Base-by-base conservation (phyloP, 352 stramenopile genomes). In the Globisporangium barbulae region DNA sequence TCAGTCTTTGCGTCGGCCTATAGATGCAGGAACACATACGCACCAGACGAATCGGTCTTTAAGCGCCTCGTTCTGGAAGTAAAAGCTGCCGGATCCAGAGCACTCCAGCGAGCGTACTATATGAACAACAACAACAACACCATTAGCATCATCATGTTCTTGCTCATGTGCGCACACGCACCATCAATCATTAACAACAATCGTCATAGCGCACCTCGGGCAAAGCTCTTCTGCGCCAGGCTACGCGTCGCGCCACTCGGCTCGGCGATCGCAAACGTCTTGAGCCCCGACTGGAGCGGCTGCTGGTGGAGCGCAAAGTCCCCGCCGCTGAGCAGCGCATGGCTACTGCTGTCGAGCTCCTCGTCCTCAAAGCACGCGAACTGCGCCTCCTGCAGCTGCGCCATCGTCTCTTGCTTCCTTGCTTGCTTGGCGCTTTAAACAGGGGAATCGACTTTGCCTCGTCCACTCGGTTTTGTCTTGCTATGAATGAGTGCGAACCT, bases 281-380 rank as follows among this genome's bases (percentile, higher is more conserved):
- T 67, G 35, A 63, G 55, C 1, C 49, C 60, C n/a, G 50, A n/a
- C 30, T 47, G n/a, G 12, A 35, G 30, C 30, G 30, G 56, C 56
- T 44, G 52, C 25, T 53, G 30, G 59, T 44, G 6, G 50, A 53
- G 9, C 61, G 56, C 7, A 49, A 47, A 50, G 48, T 57, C 64
- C 22, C 77, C 53, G 10, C 54, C 56, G 5, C 37, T 47, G 17
- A 64, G 55, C 7, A 60, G 58, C 15, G 65, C 45, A 10, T 49
- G 21, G 10, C 37, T 44, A 19, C 30, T 25, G 39, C 7, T 57
- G 17, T 68, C 59, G 54, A 71, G 63, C 45, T 87, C 76, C 15
- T 78, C 75, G 67, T 88, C 79, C 52, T 91, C 83, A 57, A 91
- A 90, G 70, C 75, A 83, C 68, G 83, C 81, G 68, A 90, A 90